Base-by-base conservation (phyloP, 1,284 basidiomycete genomes). In the Veloboletus limbatus region DNA sequence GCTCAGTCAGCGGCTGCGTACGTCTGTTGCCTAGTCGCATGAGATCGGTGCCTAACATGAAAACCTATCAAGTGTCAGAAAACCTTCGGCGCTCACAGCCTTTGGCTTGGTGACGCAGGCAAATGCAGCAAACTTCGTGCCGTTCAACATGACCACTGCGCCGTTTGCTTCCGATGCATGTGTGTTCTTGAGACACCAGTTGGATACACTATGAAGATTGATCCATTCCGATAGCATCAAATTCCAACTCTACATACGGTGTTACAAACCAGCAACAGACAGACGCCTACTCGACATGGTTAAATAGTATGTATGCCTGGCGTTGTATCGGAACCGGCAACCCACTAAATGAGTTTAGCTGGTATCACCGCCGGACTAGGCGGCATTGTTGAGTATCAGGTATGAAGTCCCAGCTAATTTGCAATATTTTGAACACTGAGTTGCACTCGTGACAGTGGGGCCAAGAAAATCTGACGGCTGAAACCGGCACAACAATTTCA, bases 71-170 rank as follows among this genome's bases (percentile, higher is more conserved):
- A 84, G 82, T 24, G 68, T 74, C 27, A 69, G 70, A 37, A 86
- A 86, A 55, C 84, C 83, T n/a, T 55, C 75, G 7, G 57, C 69
- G 4, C 60, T 83, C 30, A 75, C 72, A 25, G 76, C 66, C 2
- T 82, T 86, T 49, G 84, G 84, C 67, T 66, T 86, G 43, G 78
- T 86, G 21, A 81, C 82, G 1, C 71, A 77, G 47, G 50, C 58
- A 30, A 82, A 80, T 61, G 54, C 73, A 1, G 64, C 69, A 18
- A 56, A 62, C 50, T 86, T 81, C 49, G 75, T 81, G 8, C 81
- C 82, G 0, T 85, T 86, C 69, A 81, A 83, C 55, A 59, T 60
- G 28, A 68, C 74, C 13, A 63, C 68, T 39, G 70, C 74, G 11
- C 73, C 76, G 5, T 74, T 74, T 50, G 67, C 63, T n/a, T 30